Evolutionary conservation across 2,329 filamentous ascomycete genomes (phyloP), one percentile per base, ranked within the genome.

Genomic region (Dichotomopilus funicola): DNA sequence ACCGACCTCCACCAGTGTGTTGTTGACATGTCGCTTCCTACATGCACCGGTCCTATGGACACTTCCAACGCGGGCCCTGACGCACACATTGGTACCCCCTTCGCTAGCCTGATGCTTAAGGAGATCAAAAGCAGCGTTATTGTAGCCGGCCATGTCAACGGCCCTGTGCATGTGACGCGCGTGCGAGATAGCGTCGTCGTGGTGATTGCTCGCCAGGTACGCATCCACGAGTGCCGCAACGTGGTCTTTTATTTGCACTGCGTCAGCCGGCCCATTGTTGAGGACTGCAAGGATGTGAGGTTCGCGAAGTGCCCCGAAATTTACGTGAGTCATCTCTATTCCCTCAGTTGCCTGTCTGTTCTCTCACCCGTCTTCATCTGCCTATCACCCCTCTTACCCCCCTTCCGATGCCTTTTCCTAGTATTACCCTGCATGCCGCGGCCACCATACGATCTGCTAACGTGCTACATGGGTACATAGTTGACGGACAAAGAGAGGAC

Each of bases 251-350:
- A 97, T 68, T 75, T 99, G 56, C 81, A 86, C 61, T 91, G 88
- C 67, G 76, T 78, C 1, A 94, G 89, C 64, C 84, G 91, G 59
- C 94, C 94, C 0, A 96, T 99, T 63, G 95, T 99, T 61, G 94
- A 99, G 71, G 87, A 94, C 62, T 97, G 92, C 68, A 78, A 73
- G 31, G 79, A 77, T 11, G 81, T 99, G 67, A 79, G 86, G 9
- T 96, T 99, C 71, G 86, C 89, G 13, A 85, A 85, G 10, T 74
- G 95, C 34, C 91, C 91, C 0, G 70, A 73, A 27, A 71, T 70
- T 57, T 91, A 88, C 73, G 87, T 91, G 73, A 73, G 85, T 76
- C 47, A 34, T 13, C 8, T 13, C 33, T 31, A 38, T 10, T 10
- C 31, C 34, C 11, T 11, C 12, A 4, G 7, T 6, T 11, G 19